Conservation (phyloP, 2,329 filamentous ascomycete genomes). For the Aspergillus awamori region DNA sequence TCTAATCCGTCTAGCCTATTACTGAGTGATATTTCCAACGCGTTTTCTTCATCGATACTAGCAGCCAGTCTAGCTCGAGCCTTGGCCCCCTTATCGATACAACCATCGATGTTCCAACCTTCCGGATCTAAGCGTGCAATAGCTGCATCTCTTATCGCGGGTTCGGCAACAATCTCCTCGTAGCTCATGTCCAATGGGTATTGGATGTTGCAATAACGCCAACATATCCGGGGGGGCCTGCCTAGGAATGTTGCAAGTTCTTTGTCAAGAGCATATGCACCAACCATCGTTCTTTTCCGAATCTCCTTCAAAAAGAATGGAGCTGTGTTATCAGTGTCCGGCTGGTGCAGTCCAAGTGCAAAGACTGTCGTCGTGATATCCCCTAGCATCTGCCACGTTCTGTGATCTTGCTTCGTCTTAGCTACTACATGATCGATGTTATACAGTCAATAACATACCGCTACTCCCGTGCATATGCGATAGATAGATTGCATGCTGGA, state of each 20-base stretch:
- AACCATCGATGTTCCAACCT: conserved; percentile 28
- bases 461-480: conserved; percentile 17
- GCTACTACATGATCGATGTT: neutral
- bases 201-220: conserved; percentile 38
- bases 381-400: conserved; percentile 48
- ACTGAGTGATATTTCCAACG: conserved; percentile 24
- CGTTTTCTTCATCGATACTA: conserved; percentile 24
- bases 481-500: conserved; percentile 20
- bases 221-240: conserved; percentile 47
- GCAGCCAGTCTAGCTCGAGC: conserved; percentile 15
- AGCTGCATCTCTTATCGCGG: conserved; percentile 14
- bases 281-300: conserved; percentile 41
- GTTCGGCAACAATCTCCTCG: conserved; percentile 22
- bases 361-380: conserved; percentile 48
- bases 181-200: conserved; percentile 26
- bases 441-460: conserved; percentile 10
- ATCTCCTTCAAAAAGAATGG: conserved; percentile 43
- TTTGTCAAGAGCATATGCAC: conserved; percentile 49
- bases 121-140: conserved; percentile 19
- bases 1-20: conserved; percentile 1
- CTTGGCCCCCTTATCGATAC: conserved; percentile 14
- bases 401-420: conserved; percentile 37
- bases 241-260: conserved; percentile 51
- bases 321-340: conserved; percentile 16
- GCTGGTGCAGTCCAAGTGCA: conserved; percentile 50